Evolutionary conservation across 257 asterid genomes (phyloP), one percentile per base, ranked within the genome.

Genomic region (Cordia subcordata): DNA sequence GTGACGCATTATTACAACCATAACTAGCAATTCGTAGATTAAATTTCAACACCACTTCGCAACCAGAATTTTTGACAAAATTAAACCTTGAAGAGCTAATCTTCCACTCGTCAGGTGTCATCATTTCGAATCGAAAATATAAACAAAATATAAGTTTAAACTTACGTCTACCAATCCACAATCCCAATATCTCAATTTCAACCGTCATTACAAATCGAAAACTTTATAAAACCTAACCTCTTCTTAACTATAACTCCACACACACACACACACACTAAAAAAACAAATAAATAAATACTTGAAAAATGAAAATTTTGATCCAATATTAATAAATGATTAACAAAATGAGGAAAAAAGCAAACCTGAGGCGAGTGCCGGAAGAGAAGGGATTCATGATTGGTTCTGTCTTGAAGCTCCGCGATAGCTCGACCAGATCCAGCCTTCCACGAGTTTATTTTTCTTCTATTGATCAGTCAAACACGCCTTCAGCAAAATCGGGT

Each of bases 321-420:
- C 46, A 57, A 42, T 53, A 8, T 3, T 16, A 55, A 47, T 12
- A 9, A 60, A 42, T 35, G 37, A 8, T 15, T 17, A 49, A 62
- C 35, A 14, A 68, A 15, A 46, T 9, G 18, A 50, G 49, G 13
- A 27, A 49, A 17, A 52, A 42, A 20, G 8, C 3, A 64, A 44
- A 82, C 96, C 96, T 86, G 65, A 88, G 81, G 67, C 95, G 95
- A 22, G 96, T 82, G 79, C 87, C 87, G 71, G 96, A 83, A 12
- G 95, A 83, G 73, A 88, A 88, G 56, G 94, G 94, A 80, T 88
- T 86, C 96, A 88, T 88, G 84, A 77, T 77, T 79, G 85, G 81
- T 72, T 87, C 95, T 66, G 78, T 67, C 52, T 68, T 55, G 64
- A 77, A 79, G 74, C 79, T 76, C 75, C 80, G 74, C 47, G 90